These are phyloP conservation scores for Rosa multiflora DNA, from an alignment of 306 rosid species.

Conservation along the genomic window DNA sequence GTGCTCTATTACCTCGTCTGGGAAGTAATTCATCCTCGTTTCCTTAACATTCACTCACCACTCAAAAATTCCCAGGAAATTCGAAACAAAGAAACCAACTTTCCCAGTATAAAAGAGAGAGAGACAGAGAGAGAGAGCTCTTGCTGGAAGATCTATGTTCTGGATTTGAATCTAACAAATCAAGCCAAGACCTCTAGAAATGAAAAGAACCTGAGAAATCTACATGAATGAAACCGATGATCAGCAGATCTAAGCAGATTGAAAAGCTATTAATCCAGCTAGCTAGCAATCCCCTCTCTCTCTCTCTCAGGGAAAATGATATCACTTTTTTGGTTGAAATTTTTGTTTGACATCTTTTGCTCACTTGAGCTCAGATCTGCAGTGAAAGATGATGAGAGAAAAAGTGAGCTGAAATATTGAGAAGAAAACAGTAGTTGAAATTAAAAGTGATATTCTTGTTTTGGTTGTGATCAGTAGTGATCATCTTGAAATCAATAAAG, in stretches of 20 bases:
- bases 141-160: background rate
- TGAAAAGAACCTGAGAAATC: conserved; percentile 10
- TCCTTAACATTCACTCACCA: conserved; percentile 25
- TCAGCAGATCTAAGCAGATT: background rate
- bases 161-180: background rate
- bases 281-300: background rate
- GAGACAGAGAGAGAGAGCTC: too few species aligned
- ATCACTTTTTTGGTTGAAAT: background rate
- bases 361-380: conserved; percentile 39
- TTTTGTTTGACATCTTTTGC: background rate
- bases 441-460: background rate
- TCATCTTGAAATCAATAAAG: conserved; percentile 34
- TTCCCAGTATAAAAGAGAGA: background rate
- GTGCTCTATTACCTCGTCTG: conserved; percentile 91
- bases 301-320: background rate
- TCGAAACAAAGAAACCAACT: conserved; percentile 3
- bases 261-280: background rate
- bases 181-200: background rate
- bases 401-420: conserved; percentile 10
- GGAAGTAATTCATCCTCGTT: conserved; percentile 77
- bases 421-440: background rate
- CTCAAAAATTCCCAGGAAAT: background rate
- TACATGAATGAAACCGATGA: conserved; percentile 8
- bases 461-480: conserved; percentile 4
- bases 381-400: background rate